Base-by-base conservation (phyloP, 768 basidiomycete species). In the Asterophora lycoperdoides region DNA sequence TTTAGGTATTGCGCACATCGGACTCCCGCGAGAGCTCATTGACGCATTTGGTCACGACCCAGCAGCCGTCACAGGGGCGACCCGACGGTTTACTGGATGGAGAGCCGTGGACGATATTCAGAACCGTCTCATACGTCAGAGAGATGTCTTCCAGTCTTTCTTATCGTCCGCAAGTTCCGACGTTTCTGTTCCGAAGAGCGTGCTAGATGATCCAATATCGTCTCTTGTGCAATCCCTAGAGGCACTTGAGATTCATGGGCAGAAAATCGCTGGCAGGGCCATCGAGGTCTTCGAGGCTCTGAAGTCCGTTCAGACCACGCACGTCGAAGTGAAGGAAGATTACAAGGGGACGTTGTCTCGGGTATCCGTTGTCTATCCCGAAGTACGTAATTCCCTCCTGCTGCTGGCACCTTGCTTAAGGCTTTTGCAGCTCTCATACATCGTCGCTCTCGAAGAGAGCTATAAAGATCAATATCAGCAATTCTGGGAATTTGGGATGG, bases 381-480 rank as follows among this genome's bases (percentile, higher is more conserved):
- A 90, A 74, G 87, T 87, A 62, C 46, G 68, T 61, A 29, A 6
- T 28, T 3, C 41, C 35, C 3, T 44, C 14, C 42, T 39, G 26
- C 13, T 2, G 26, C 20, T 28, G 34, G 48, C 44, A 54, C 18
- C 18, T 19, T 38, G 5, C 17, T 35, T 41, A 28, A 17, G 46
- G 44, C 14, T 35, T 41, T 49, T 43, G 2, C 44, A 89, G 87
- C 71, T 89, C 17, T 87, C 86, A 2, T 72, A 78, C 38, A 82
- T 89, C 34, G 74, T 83, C 8, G 84, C 76, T 3, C 58, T 89
- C 32, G 86, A 89, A 60, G 87, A 89, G 65, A 86, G 81, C 58
- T 89, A 89, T 64, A 79, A 78, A 56, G 84, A 89, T 58, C 83
- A 83, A 49, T 89, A 87, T 54, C 85, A 89, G 56, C 84, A 87